Evolutionary conservation across 495 filamentous ascomycete species (phyloP).

Genomic region (Aspergillus sclerotiicarbonarius): DNA sequence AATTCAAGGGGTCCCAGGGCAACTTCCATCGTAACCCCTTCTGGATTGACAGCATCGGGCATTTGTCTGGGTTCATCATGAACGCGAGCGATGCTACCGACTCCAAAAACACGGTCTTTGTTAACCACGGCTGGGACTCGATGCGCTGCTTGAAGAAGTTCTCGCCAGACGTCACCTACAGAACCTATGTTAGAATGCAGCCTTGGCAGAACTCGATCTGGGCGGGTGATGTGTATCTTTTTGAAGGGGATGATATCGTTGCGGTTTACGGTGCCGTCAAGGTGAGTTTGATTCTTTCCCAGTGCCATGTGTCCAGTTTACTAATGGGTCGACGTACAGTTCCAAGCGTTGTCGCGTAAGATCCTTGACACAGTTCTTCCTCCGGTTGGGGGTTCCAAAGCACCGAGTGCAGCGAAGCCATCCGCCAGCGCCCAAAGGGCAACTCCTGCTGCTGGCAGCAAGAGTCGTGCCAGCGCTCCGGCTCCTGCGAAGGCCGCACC

Average conservation of each 20-base stretch:
- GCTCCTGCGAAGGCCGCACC: constrained; percentile 25
- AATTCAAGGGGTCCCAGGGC: constrained; percentile 63
- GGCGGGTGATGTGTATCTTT: constrained; percentile 53
- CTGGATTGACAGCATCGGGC: constrained; percentile 67
- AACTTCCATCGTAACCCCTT: constrained; percentile 66
- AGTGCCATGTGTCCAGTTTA: neutral
- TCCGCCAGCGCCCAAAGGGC: constrained; percentile 36
- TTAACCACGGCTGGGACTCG: constrained; percentile 75
- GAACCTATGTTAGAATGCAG: constrained; percentile 68
- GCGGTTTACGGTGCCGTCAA: constrained; percentile 65
- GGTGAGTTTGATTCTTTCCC: constrained; percentile 34
- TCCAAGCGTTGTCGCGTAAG: constrained; percentile 64
- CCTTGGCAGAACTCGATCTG: constrained; percentile 42
- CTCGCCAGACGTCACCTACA: constrained; percentile 61
- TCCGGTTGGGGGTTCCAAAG: constrained; percentile 45
- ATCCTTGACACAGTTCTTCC: constrained; percentile 66
- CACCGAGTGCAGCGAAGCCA: constrained; percentile 30
- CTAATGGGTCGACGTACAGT: constrained; percentile 33
- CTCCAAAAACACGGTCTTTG: constrained; percentile 66
- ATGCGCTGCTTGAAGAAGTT: constrained; percentile 68
- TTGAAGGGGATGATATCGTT: constrained; percentile 57
- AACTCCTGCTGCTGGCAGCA: constrained; percentile 34
- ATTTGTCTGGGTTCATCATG: constrained; percentile 73
- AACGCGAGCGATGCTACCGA: constrained; percentile 74
- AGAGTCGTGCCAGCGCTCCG: constrained; percentile 20